Percentiles rank a stretch among this genome's conserved stretches.
Evolutionary conservation across 2,329 filamentous ascomycete genomes (phyloP).

Genomic region (Verticillium albo-atrum): DNA sequence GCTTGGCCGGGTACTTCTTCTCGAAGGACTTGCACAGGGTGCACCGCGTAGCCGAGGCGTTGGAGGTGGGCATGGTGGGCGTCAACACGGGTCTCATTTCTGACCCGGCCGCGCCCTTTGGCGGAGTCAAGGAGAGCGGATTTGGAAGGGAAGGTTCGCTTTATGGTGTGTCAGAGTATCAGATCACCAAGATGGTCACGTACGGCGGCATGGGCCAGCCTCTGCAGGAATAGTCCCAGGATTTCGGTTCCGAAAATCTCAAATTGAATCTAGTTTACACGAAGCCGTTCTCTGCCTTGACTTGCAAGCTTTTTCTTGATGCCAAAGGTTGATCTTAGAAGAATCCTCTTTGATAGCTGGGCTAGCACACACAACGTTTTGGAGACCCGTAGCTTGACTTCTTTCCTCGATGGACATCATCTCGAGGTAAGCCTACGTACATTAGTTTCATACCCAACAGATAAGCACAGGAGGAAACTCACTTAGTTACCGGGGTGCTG

Average conservation of each 20-base stretch:
- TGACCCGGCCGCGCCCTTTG: slow-evolving; percentile 60
- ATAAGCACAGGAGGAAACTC: no score
- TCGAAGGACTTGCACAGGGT: slow-evolving; percentile 58
- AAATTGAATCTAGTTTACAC: not conserved
- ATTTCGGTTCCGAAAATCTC: not conserved
- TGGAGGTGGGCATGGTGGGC: slow-evolving; percentile 86
- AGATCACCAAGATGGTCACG: slow-evolving; percentile 61
- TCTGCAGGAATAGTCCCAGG: slow-evolving; percentile 4
- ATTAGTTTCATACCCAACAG: no score
- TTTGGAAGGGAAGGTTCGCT: slow-evolving; percentile 76
- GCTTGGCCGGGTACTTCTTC: slow-evolving; percentile 93
- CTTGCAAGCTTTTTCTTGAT: no score
- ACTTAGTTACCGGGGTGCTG: no score
- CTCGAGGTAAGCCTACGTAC: no score
- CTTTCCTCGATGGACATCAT: no score
- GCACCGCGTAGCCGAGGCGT: slow-evolving; percentile 58
- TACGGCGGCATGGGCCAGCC: slow-evolving; percentile 13
- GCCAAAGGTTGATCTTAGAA: no score
- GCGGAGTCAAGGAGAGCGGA: slow-evolving; percentile 78
- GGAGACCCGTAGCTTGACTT: no score
- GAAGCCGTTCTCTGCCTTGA: not conserved
- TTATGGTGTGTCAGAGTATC: slow-evolving; percentile 74
- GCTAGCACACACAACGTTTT: no score
- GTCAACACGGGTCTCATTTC: slow-evolving; percentile 71
- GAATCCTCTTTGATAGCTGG: no score